Conservation (phyloP, 257 asterid genomes). For the Solanum appendiculatum region DNA sequence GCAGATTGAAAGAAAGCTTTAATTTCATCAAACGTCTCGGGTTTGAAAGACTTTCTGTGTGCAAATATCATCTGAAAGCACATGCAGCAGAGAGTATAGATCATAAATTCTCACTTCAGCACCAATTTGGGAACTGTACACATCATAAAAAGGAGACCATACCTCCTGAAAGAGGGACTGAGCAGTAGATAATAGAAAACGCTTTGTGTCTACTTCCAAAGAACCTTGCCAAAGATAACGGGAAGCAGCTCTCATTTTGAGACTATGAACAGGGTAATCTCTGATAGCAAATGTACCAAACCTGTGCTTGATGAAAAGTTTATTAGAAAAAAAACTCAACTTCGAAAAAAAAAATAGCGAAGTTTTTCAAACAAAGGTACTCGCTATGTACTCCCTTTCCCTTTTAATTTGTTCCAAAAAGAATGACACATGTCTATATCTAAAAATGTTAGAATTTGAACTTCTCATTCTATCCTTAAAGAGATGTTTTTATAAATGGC, state of each 20-base stretch:
- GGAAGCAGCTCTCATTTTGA: constrained; percentile 66
- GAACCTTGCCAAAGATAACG: constrained; percentile 68
- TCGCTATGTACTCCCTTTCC: not conserved
- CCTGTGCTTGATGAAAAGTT: constrained; percentile 24
- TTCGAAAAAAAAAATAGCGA: not conserved
- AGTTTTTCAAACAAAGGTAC: not conserved
- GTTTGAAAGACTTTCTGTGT: constrained; percentile 57
- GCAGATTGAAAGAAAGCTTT: constrained; percentile 28
- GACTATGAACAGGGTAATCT: constrained; percentile 47
- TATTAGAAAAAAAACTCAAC: not conserved
- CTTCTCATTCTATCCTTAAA: not conserved
- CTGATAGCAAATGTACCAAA: constrained; percentile 30
- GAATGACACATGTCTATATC: not conserved
- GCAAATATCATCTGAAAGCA: constrained; percentile 53
- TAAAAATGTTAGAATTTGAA: not conserved
- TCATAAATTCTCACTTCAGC: not conserved
- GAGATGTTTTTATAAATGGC: not conserved
- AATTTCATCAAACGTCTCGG: constrained; percentile 38
- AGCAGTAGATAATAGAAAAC: constrained; percentile 48
- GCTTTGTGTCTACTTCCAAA: constrained; percentile 18
- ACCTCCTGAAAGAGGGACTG: constrained; percentile 82
- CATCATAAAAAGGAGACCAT: not conserved
- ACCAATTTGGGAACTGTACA: not conserved
- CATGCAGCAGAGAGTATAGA: not conserved
- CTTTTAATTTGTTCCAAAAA: not conserved